These are phyloP conservation scores for Coniella lustricola DNA, from an alignment of 2,329 filamentous ascomycete species.

Conservation along the genomic window DNA sequence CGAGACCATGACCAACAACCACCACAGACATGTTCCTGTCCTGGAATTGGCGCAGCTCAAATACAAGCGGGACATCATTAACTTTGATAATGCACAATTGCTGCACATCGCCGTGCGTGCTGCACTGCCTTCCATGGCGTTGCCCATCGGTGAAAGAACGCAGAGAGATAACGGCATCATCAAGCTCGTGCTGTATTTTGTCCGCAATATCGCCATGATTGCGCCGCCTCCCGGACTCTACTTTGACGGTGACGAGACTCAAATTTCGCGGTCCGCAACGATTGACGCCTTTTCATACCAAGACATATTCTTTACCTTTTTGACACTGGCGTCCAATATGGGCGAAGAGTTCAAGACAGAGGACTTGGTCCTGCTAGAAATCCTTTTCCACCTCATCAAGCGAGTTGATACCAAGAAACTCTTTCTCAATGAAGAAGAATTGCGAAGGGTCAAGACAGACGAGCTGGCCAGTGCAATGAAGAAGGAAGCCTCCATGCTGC, in stretches of 20 bases:
- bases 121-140: constrained; percentile 78
- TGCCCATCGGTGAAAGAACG: constrained; percentile 67
- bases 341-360: constrained; percentile 88
- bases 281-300: constrained; percentile 87
- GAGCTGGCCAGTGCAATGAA: constrained; percentile 70
- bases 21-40: constrained; percentile 85
- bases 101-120: constrained; percentile 75
- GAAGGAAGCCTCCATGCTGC: constrained; percentile 78
- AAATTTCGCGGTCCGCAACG: constrained; percentile 78
- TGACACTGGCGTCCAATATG: constrained; percentile 87
- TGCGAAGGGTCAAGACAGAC: constrained; percentile 59
- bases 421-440: constrained; percentile 73
- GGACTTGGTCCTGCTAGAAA: constrained; percentile 83
- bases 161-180: constrained; percentile 85
- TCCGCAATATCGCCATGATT: constrained; percentile 85
- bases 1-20: constrained; percentile 81
- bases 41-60: constrained; percentile 79
- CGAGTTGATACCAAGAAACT: constrained; percentile 77
- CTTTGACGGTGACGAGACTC: constrained; percentile 80
- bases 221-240: constrained; percentile 63
- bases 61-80: constrained; percentile 85
- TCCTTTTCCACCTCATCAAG: constrained; percentile 87
- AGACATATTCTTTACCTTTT: constrained; percentile 77
- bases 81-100: constrained; percentile 70
- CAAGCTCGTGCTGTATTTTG: constrained; percentile 79